Percentiles rank a stretch among this genome's conserved stretches.
These are phyloP conservation scores for Periconia sp. DNA, from an alignment of 2,329 filamentous ascomycete species.

Conservation along the genomic window DNA sequence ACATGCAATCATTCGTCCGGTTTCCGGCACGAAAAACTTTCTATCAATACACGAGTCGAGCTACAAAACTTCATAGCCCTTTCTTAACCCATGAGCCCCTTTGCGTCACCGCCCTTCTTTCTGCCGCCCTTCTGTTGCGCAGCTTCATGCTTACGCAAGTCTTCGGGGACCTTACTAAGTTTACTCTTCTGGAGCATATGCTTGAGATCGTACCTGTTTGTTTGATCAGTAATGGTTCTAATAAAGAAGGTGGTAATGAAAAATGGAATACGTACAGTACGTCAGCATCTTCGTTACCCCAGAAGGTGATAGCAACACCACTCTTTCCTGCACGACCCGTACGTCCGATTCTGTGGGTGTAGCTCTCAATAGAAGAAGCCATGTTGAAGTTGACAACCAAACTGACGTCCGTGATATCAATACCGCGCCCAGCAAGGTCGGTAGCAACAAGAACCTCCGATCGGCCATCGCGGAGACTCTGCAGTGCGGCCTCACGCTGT, in stretches of 20 bases:
- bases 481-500: constrained; percentile 91
- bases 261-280: constrained; percentile 76
- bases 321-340: constrained; percentile 97
- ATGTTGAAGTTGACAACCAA: constrained; percentile 99
- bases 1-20: too few relatives aligned
- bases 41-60: too few relatives aligned
- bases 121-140: constrained; percentile 75
- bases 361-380: constrained; percentile 89
- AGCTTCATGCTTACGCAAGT: constrained; percentile 84
- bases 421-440: constrained; percentile 94
- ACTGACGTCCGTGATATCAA: constrained; percentile 92
- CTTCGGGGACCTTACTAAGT: constrained; percentile 89
- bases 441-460: constrained; percentile 93
- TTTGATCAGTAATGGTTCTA: not conserved
- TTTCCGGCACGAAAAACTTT: too few relatives aligned
- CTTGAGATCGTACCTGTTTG: constrained; percentile 65
- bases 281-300: constrained; percentile 88
- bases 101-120: constrained; percentile 10
- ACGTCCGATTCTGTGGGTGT: constrained; percentile 95
- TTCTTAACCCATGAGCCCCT: constrained; percentile 3
- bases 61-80: too few relatives aligned
- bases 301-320: constrained; percentile 94
- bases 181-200: constrained; percentile 93
- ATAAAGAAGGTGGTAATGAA: not conserved
- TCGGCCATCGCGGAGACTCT: constrained; percentile 78